Percentiles rank a stretch among this genome's conserved stretches.
These are phyloP conservation scores for Cucurbita argyrosperma DNA, from an alignment of 306 rosid genomes.

Conservation along the genomic window DNA sequence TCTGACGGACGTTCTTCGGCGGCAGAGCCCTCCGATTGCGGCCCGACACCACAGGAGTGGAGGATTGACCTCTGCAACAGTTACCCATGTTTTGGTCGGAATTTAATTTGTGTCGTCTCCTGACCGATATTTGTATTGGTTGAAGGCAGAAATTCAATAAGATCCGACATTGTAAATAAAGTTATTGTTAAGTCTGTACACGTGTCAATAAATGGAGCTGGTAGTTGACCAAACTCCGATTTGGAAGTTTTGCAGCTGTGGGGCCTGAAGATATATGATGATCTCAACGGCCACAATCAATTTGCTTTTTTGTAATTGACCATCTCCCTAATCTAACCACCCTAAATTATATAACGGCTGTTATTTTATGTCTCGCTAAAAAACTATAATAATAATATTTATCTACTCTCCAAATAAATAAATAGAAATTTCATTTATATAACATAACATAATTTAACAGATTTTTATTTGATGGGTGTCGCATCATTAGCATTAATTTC, in stretches of 20 bases:
- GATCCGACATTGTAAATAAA: neutral
- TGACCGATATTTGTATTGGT: neutral
- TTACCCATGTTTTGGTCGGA: neutral
- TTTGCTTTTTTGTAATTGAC: neutral
- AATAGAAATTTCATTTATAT: neutral
- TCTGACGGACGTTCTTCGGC: neutral
- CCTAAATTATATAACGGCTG: neutral
- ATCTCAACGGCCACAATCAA: neutral
- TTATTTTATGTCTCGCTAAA: neutral
- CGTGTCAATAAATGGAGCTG: neutral
- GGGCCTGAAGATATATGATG: neutral
- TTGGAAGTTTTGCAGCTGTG: neutral
- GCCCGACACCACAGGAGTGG: neutral
- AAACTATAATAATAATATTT: neutral
- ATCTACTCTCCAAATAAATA: too few species aligned
- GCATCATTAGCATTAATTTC: too few species aligned
- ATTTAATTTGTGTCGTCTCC: neutral
- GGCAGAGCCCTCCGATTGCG: neutral
- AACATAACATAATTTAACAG: neutral
- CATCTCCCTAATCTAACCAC: neutral
- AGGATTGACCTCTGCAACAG: neutral
- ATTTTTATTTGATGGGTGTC: too few species aligned
- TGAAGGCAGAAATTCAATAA: neutral
- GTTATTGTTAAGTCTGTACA: neutral
- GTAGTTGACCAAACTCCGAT: neutral